These are phyloP conservation scores for Ophiostoma himal-ulmi DNA, from an alignment of 2,329 filamentous ascomycete species.

Conservation along the genomic window DNA sequence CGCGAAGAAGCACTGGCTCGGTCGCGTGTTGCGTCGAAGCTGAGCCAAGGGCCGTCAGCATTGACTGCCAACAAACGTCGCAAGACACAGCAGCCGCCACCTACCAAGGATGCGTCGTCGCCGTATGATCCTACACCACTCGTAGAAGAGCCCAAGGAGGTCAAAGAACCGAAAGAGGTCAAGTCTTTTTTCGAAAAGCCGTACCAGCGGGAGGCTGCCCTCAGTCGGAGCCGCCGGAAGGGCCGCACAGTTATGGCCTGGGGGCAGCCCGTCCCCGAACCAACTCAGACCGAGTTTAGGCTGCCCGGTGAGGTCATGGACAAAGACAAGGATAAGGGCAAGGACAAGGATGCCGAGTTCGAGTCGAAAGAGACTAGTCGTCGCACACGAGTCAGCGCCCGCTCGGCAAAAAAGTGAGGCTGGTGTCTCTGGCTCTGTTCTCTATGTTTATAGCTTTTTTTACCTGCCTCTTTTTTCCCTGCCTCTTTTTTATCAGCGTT, in stretches of 20 bases:
- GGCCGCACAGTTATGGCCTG: slow-evolving; percentile 70
- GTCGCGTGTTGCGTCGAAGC: slow-evolving; percentile 6
- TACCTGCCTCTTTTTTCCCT: not conserved
- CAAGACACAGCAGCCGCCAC: slow-evolving; percentile 14
- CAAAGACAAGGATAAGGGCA: slow-evolving; percentile 33
- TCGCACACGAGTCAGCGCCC: not conserved
- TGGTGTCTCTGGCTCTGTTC: not conserved
- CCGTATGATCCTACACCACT: not conserved
- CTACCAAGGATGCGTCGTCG: not conserved
- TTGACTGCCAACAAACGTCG: slow-evolving; percentile 24
- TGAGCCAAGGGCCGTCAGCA: slow-evolving; percentile 38
- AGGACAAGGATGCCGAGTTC: not conserved
- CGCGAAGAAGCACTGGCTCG: slow-evolving; percentile 57
- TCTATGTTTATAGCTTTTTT: not conserved
- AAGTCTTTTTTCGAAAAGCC: slow-evolving; percentile 81
- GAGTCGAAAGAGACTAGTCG: not conserved
- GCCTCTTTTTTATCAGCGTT: not conserved
- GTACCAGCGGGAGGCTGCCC: slow-evolving; percentile 70
- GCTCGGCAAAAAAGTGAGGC: not conserved
- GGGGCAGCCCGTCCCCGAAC: slow-evolving; percentile 72
- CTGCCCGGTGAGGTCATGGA: slow-evolving; percentile 61
- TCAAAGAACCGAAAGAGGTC: slow-evolving; percentile 53
- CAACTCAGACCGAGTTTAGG: slow-evolving; percentile 64
- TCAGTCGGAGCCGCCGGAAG: slow-evolving; percentile 65
- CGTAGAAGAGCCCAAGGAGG: slow-evolving; percentile 25